Base-by-base conservation (phyloP, 345 rosid species). In the Arabidopsis suecica region DNA sequence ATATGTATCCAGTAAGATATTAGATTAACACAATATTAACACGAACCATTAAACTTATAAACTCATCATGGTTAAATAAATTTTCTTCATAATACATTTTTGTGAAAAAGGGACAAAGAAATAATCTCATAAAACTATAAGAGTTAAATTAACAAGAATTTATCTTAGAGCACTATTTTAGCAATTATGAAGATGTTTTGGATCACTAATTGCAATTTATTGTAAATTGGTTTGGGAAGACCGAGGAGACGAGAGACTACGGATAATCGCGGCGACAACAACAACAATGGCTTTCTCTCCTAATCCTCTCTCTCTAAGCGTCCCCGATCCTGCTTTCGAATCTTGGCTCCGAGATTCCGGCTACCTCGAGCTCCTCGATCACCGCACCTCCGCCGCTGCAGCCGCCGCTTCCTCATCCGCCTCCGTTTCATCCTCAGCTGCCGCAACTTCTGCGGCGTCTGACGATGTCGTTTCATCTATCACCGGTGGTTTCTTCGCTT, bases 311-410 rank as follows among this genome's bases (percentile, higher is more conserved):
- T 87, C 98, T 13, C 85, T 90, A 3, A 86, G 86, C 86, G 86
- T 90, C 2, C 89, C 96, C 0, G 96, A 95, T 78, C 81, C 91
- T 5, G 86, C 89, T 57, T 88, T 95, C 85, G 96, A 95, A 57
- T 83, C 97, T 32, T 95, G 99, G 97, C 96, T 94, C 56, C 97
- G 98, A 2, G 98, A 91, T 78, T 87, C 96, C 80, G 97, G 97
- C 88, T 90, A 92, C 84, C 97, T 94, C 55, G 93, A 94, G 79
- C 61, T 94, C 62, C 92, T 92, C 83, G 75, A 91, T 85, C 86
- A 86, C 30, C 87, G 79, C 34, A 68, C 85, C 51, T 80, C 88
- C 61, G 80, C 88, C 14, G 2, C 84, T 3, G 89, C 87, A 0
- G 51, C 84, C 12, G 75, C 87, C 28, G 71, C 85, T 14, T 0